Evolutionary conservation across 1,284 basidiomycete species (phyloP), one percentile per base, ranked within the genome.

Genomic region (Naganishia liquefaciens): DNA sequence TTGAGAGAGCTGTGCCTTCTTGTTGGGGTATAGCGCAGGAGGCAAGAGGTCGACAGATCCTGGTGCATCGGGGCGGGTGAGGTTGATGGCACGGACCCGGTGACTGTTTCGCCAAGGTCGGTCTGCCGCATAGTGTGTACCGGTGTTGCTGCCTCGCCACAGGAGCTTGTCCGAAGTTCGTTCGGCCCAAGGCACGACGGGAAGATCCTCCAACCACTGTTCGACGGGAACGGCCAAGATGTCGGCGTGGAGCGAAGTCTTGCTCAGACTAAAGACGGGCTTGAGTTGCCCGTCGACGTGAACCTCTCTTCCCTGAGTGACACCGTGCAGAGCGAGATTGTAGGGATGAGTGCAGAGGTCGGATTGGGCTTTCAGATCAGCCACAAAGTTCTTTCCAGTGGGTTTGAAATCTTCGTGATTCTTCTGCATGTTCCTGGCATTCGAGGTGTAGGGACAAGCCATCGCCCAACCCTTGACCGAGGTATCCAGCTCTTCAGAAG

Each of bases 81-180:
- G 15, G 54, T 66, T 64, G 2, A 75, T 50, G 46, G 78, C 67
- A 7, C 77, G 68, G 15, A 72, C 67, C 10, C 77, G 71, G 44
- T 79, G 77, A 25, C 70, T 72, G 7, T 62, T 62, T 10, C 72
- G 65, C 77, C 77, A 79, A n/a, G 70, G 65, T n/a, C n/a, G 0
- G 65, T 71, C 0, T 67, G 49, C 3, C 5, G 68, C 54, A 65
- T 74, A 71, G 21, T 70, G 64, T 2, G 68, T 65, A 15, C 77
- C 77, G 11, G 77, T 79, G 54, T 74, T 79, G n/a, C 68, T 66
- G 5, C 77, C 77, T 47, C 77, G 67, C 77, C 77, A 79, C 25
- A 77, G 54, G 17, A 76, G 63, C n/a, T 63, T 66, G 43, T 70
- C 53, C 19, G 68, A 42, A n/a, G 47, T 64, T 68, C 73, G 75